Evolutionary conservation across 306 rosid genomes (phyloP), one percentile per base, ranked within the genome.

Genomic region (Cicer chorassanicum): DNA sequence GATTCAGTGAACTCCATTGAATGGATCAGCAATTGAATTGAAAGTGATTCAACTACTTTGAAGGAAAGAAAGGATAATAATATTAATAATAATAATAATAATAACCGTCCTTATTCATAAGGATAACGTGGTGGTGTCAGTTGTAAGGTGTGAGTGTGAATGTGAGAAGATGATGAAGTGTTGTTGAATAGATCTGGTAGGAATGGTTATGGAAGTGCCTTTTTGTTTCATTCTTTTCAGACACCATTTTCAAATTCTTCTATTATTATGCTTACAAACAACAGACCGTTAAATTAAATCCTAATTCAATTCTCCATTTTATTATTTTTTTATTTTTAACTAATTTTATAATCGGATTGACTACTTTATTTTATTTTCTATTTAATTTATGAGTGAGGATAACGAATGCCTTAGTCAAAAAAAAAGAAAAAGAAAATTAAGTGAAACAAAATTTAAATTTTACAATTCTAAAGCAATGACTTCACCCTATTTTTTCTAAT

Each of bases 1-100:
- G 87, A 70, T 40, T 94, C 98, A 10, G 97, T 94, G 88, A 94
- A 94, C 92, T 94, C 98, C 98, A 93, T 91, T 2, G 13, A 18
- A 54, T 29, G 59, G 74, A 73, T 83, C 64, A 49, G 24, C 4
- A 50, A 72, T 57, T 18, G 44, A 29, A 29, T 29, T 29, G 36
- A 29, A 29, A 29, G 65, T 13, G 36, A 8, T 53, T 65, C 39
- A 65, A 76, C 14, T 42, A 29, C 36, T 29, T 42, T 53, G 9
- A 49, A 51, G n/a, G 5, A 50, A 11, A 6, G 57, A 42, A 60
- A 40, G 6, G 29, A 38, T 29, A 29, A 29, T 21, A 21, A 2
- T 21, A 21, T 29, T 29, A 29, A 3, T 29, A 4, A 0, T 29
- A 29, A 0, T 29, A 29, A 29, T 29, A 29, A 29, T 29, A 29